A percentile compares a stretch with the other conserved stretches of the same genome.
phyloP scores from a whole-genome alignment of 176 grass and related monocot species.

The Puccinellia tenuiflora region DNA sequence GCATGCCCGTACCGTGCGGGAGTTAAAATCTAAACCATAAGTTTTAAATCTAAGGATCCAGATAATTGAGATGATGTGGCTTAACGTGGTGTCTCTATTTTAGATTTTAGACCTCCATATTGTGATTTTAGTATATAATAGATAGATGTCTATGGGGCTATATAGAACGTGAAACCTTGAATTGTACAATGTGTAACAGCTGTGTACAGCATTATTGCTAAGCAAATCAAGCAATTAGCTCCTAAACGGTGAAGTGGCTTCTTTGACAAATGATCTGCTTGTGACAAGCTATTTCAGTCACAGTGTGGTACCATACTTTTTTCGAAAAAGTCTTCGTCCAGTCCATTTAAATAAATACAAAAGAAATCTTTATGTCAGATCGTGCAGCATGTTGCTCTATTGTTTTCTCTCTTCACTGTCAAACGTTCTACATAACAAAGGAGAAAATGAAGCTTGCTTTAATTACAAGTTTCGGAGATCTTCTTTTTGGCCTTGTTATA shows the following conservation, averaged over 20 bases:
- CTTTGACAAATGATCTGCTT: neutral
- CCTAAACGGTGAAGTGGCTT: neutral
- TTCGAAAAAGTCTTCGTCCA: neutral
- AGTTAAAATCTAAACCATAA: no score
- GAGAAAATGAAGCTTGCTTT: conserved; percentile 8
- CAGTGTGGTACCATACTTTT: neutral
- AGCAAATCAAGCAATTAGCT: neutral
- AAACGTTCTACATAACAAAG: neutral
- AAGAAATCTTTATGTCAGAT: neutral
- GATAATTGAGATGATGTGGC: no score
- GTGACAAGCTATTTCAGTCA: neutral
- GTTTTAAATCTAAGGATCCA: no score
- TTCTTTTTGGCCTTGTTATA: conserved; percentile 10
- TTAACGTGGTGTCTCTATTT: no score
- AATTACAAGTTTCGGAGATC: neutral
- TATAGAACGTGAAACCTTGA: neutral
- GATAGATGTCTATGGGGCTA: neutral
- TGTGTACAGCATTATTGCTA: neutral
- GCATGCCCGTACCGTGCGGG: no score
- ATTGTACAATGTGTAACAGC: neutral
- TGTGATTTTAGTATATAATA: no score
- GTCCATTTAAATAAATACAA: neutral
- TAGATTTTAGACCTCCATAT: no score
- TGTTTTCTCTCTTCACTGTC: neutral
- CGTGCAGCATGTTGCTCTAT: neutral